Evolutionary conservation across 768 basidiomycete species (phyloP).

Genomic region (Megacollybia marginata): DNA sequence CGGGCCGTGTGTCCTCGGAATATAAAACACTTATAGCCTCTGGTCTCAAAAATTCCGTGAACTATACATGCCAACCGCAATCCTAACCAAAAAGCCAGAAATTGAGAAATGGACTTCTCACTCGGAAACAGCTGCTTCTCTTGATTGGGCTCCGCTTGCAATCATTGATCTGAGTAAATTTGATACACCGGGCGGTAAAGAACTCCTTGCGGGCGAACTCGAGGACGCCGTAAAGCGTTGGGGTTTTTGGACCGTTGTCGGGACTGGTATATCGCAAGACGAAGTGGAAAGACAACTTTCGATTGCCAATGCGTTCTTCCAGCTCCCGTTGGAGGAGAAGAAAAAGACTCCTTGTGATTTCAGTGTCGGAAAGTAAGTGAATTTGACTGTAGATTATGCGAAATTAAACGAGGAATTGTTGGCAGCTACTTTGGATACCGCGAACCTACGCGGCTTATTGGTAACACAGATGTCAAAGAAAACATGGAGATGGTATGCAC

Average conservation of each 20-base stretch:
- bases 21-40: too few species aligned
- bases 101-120: conserved; percentile 9
- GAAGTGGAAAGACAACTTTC: conserved; percentile 26
- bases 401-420: neutral
- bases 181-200: conserved; percentile 21
- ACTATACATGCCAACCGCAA: too few species aligned
- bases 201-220: conserved; percentile 23
- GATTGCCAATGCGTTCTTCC: conserved; percentile 28
- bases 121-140: conserved; percentile 14
- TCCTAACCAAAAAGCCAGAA: neutral
- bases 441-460: conserved; percentile 25
- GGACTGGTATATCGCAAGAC: conserved; percentile 30
- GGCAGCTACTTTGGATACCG: conserved; percentile 26
- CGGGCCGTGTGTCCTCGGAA: too few species aligned
- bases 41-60: too few species aligned
- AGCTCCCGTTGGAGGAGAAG: conserved; percentile 27
- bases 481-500: conserved; percentile 24
- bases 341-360: conserved; percentile 22
- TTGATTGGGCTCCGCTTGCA: conserved; percentile 29
- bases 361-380: conserved; percentile 21
- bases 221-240: conserved; percentile 29
- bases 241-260: conserved; percentile 35
- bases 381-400: neutral
- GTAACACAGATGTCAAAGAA: conserved; percentile 26
- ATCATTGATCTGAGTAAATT: conserved; percentile 31